These are phyloP conservation scores for Tephrocybe sp. DNA, from an alignment of 768 basidiomycete species.

Conservation along the genomic window DNA sequence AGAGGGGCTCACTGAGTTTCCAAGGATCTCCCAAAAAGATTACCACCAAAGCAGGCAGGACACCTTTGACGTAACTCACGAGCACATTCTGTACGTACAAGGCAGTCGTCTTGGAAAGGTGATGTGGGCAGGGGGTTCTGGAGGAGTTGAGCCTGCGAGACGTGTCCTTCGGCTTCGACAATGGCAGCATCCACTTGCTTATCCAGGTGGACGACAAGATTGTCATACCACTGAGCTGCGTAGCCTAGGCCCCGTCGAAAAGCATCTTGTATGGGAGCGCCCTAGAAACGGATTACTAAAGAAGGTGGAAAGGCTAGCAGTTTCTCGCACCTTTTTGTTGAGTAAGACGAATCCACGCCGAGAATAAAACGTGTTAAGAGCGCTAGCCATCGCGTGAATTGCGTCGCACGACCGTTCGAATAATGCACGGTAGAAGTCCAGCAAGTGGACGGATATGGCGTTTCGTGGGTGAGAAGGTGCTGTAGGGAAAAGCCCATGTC, in stretches of 20 bases:
- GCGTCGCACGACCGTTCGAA: conserved; percentile 37
- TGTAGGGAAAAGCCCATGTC: conserved; percentile 30
- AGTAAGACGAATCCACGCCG: not conserved
- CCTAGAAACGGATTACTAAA: not conserved
- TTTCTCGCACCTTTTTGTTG: conserved; percentile 20
- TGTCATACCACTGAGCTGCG: conserved; percentile 3
- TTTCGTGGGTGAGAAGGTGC: conserved; percentile 22
- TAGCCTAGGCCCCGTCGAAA: not conserved
- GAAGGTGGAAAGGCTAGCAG: conserved; percentile 6
- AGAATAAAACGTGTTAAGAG: conserved; percentile 28
- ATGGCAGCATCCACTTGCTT: not conserved
- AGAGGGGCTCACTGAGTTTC: not conserved
- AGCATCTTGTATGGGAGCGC: not conserved
- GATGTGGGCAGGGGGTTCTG: not conserved
- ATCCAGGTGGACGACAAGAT: not conserved
- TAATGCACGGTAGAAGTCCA: conserved; percentile 30
- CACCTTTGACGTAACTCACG: conserved; percentile 25
- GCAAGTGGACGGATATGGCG: conserved; percentile 26
- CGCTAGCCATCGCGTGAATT: conserved; percentile 25
- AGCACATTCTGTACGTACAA: conserved; percentile 6
- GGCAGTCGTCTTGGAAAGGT: not conserved
- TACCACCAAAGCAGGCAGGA: conserved; percentile 32
- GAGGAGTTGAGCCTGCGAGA: not conserved
- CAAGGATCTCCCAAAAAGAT: conserved; percentile 21
- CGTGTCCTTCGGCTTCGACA: not conserved